These are phyloP conservation scores for Triticum monococcum DNA, from an alignment of 176 grass and related monocot genomes.

Conservation along the genomic window DNA sequence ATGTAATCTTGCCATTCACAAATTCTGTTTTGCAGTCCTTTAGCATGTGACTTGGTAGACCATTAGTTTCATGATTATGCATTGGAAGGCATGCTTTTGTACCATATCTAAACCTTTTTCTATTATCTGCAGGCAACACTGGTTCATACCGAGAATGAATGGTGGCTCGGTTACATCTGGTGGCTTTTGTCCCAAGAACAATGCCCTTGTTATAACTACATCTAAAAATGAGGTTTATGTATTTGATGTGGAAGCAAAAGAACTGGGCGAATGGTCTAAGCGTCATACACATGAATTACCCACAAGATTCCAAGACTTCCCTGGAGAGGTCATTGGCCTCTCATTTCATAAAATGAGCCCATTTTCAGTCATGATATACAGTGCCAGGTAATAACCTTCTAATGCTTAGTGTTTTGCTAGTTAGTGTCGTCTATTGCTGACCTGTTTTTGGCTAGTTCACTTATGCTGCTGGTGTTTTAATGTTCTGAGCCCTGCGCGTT, in stretches of 20 bases:
- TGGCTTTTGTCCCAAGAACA: conserved; percentile 89
- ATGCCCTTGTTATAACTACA: conserved; percentile 78
- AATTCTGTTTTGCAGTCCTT: conserved; percentile 10
- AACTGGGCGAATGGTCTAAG: conserved; percentile 90
- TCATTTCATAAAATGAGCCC: conserved; percentile 65
- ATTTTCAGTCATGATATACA: conserved; percentile 78
- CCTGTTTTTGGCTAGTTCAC: not conserved
- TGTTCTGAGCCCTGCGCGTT: not conserved
- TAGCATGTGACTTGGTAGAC: not conserved
- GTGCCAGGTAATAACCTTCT: conserved; percentile 61
- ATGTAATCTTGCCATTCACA: not conserved
- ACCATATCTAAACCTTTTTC: not conserved
- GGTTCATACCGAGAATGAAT: conserved; percentile 91
- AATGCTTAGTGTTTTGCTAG: not conserved
- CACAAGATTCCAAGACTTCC: conserved; percentile 93
- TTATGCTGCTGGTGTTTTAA: not conserved
- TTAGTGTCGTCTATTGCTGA: not conserved
- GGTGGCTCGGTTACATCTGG: conserved; percentile 82
- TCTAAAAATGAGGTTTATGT: conserved; percentile 90
- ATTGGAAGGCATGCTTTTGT: not conserved
- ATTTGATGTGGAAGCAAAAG: conserved; percentile 96
- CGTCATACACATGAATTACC: conserved; percentile 60
- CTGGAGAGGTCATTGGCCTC: conserved; percentile 89
- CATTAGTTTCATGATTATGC: not conserved
- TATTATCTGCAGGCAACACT: conserved; percentile 74